A percentile compares a stretch with the other conserved stretches of the same genome.
phyloP scores from a whole-genome alignment of 257 asterid genomes.

The Datura wrightii region DNA sequence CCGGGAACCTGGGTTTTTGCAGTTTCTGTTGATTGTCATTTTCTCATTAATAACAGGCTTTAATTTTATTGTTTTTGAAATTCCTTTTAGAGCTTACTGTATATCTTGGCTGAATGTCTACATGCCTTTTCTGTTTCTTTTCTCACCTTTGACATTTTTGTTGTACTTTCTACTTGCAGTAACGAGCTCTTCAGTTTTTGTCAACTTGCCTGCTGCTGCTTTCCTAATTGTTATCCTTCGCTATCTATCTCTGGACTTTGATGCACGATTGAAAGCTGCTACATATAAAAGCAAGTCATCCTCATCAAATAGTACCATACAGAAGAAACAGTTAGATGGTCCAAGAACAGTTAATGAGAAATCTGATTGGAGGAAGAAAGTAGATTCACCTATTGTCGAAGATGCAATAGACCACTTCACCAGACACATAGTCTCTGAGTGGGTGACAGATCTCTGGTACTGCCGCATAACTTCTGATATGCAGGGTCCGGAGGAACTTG shows the following conservation, averaged over 20 bases:
- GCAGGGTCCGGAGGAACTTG: constrained; percentile 93
- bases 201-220: constrained; percentile 88
- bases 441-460: constrained; percentile 98
- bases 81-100: neutral
- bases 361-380: constrained; percentile 87
- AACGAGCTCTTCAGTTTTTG: constrained; percentile 87
- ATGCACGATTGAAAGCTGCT: constrained; percentile 78
- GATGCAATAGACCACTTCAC: constrained; percentile 87
- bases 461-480: constrained; percentile 88
- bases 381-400: constrained; percentile 90
- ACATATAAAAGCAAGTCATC: constrained; percentile 70
- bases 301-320: constrained; percentile 47
- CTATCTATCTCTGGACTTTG: constrained; percentile 81
- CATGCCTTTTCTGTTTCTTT: constrained; percentile 27
- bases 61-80: neutral
- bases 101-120: constrained; percentile 15
- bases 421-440: constrained; percentile 90
- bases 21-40: constrained; percentile 10
- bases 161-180: constrained; percentile 52
- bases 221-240: constrained; percentile 69
- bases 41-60: neutral
- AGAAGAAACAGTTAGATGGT: constrained; percentile 48
- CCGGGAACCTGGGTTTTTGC: constrained; percentile 1
- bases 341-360: constrained; percentile 46
- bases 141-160: neutral